Evolutionary conservation across 495 filamentous ascomycete genomes (phyloP).

Genomic region (Penicillium pancosmium): DNA sequence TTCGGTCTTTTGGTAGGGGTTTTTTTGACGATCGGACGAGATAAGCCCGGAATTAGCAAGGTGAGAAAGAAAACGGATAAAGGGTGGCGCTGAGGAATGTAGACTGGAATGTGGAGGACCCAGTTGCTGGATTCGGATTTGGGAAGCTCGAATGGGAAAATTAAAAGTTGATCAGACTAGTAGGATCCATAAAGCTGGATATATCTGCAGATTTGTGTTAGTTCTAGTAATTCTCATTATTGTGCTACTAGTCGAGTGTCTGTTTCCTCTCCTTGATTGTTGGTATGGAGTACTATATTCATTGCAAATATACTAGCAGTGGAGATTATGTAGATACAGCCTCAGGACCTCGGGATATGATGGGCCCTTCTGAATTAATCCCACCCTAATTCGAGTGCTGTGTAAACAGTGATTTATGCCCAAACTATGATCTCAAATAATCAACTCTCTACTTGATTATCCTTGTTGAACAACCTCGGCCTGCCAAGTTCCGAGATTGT

Average conservation of each 20-base stretch:
- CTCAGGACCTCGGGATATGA: too few relatives aligned
- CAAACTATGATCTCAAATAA: too few relatives aligned
- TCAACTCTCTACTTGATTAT: neutral
- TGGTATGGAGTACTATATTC: too few relatives aligned
- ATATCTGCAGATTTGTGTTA: neutral
- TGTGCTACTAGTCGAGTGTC: too few relatives aligned
- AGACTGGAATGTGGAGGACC: conserved; percentile 16
- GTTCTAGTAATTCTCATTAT: neutral
- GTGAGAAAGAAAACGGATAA: conserved; percentile 10
- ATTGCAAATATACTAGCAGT: too few relatives aligned
- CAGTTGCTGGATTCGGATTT: conserved; percentile 10
- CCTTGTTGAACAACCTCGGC: conserved; percentile 7
- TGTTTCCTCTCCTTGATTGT: too few relatives aligned
- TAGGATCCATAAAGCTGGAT: neutral
- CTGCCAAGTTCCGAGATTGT: neutral
- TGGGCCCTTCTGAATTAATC: too few relatives aligned
- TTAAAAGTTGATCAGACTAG: too few relatives aligned
- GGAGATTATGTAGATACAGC: too few relatives aligned
- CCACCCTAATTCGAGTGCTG: too few relatives aligned
- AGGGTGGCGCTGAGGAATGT: conserved; percentile 18
- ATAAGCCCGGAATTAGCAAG: conserved; percentile 9
- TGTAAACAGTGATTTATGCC: too few relatives aligned
- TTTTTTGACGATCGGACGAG: neutral
- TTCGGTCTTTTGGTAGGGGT: neutral
- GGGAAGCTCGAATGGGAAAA: neutral